Base-by-base conservation (phyloP, 1,139 yeast genomes). In the Hyphopichia wangnamkhiaoensis region DNA sequence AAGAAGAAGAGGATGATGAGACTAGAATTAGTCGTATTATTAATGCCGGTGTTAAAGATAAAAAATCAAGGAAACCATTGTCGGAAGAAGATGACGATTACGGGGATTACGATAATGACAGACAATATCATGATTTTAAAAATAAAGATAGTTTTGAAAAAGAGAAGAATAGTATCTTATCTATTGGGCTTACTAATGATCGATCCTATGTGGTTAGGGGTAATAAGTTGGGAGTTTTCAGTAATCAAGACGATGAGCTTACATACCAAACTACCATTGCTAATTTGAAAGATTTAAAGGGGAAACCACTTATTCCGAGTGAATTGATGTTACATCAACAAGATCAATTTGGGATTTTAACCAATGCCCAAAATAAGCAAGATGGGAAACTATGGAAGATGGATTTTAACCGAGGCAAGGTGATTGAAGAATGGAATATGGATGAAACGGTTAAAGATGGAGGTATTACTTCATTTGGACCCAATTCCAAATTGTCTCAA, bases 191-290 rank as follows among this genome's bases (percentile, higher is more conserved):
- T 46, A 75, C 76, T 38, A 82, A 81, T 47, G 83, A 86, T 53
- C 72, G 94, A 27, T 75, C 95, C 0, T 90, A 76, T 58, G 93
- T 90, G 23, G 82, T 85, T 0, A 77, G 95, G 48, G 95, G 91
- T 7, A 69, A 87, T 57, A 80, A 79, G 50, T 69, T 90, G 39
- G 96, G 96, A 17, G 91, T 90, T 5, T 88, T 88, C 63, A 81
- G 75, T 52, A 77, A 82, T 20, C 73, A 74, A 23, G 76, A 69
- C 10, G 70, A 68, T 20, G 75, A 75, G 37, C 62, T 89, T 34
- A 76, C 80, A 42, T 89, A 76, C 51, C 67, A 76, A 26, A 80
- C 95, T 1, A 77, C 95, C 0, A 85, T 89, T 44, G 76, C 76
- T 34, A 74, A 80, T 47, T 59, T 89, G 25, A 58, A 74, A n/a